These are phyloP conservation scores for Fusarium sulawesiense DNA, from an alignment of 2,329 filamentous ascomycete species.

Conservation along the genomic window DNA sequence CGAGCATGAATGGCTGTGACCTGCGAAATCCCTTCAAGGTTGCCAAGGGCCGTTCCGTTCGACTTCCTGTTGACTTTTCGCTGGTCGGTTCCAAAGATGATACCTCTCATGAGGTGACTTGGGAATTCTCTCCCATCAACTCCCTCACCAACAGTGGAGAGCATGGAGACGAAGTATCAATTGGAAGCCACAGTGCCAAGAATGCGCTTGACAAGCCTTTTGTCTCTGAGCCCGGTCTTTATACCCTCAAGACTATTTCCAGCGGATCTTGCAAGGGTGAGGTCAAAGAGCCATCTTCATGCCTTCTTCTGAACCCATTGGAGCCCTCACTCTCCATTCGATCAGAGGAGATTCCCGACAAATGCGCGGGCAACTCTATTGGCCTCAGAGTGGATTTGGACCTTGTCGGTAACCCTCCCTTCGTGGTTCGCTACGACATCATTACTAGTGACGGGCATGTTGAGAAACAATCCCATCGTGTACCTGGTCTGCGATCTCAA, in stretches of 20 bases:
- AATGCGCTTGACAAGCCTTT: slow-evolving; percentile 70
- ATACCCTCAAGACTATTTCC: slow-evolving; percentile 82
- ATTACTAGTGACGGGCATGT: slow-evolving; percentile 68
- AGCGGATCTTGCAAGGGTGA: slow-evolving; percentile 88
- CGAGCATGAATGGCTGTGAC: slow-evolving; percentile 80
- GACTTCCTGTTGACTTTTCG: slow-evolving; percentile 78
- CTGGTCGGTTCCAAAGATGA: slow-evolving; percentile 69
- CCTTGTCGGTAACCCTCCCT: slow-evolving; percentile 91
- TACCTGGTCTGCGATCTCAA: slow-evolving; percentile 82
- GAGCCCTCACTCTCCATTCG: slow-evolving; percentile 82
- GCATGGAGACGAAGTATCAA: slow-evolving; percentile 68
- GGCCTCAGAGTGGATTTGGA: slow-evolving; percentile 90
- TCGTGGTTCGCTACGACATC: slow-evolving; percentile 82
- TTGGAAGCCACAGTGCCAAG: slow-evolving; percentile 70
- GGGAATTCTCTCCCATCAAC: slow-evolving; percentile 82
- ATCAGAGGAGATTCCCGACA: slow-evolving; percentile 88
- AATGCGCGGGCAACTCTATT: slow-evolving; percentile 93
- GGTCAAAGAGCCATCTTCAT: slow-evolving; percentile 93
- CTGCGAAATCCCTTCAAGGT: slow-evolving; percentile 84
- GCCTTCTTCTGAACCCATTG: slow-evolving; percentile 88
- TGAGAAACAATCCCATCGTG: slow-evolving; percentile 64
- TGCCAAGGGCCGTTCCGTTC: slow-evolving; percentile 75
- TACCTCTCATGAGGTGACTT: slow-evolving; percentile 78
- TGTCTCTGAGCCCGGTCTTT: slow-evolving; percentile 84
- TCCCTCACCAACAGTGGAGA: slow-evolving; percentile 76